These are phyloP conservation scores for Serendipita sp. DNA, from an alignment of 768 basidiomycete genomes.

Conservation along the genomic window DNA sequence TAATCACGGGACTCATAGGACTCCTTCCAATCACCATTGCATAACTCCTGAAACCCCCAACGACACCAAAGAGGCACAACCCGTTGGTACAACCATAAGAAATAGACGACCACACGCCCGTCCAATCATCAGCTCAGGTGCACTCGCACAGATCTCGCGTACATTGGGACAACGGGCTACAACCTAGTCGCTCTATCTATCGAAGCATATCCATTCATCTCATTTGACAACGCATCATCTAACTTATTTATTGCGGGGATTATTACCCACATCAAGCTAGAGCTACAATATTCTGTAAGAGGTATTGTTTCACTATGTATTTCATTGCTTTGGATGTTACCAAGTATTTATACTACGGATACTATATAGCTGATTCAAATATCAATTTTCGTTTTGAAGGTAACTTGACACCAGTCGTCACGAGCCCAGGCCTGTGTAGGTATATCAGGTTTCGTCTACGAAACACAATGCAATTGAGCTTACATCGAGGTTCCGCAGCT, in stretches of 20 bases:
- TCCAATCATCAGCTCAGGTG: neutral
- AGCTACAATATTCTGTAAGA: neutral
- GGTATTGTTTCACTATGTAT: neutral
- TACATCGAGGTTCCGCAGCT: slow-evolving; percentile 91
- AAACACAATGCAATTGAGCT: slow-evolving; percentile 14
- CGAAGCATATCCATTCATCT: no score
- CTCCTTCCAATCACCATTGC: neutral
- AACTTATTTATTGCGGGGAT: neutral
- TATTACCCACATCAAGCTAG: neutral
- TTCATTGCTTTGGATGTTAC: neutral
- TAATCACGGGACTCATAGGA: neutral
- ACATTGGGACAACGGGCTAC: neutral
- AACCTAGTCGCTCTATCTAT: neutral
- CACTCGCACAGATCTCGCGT: neutral
- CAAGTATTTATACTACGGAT: neutral
- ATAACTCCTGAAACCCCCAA: neutral
- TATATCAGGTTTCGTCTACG: neutral
- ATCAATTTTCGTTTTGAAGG: slow-evolving; percentile 19
- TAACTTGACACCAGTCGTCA: slow-evolving; percentile 21
- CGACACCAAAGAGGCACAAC: neutral
- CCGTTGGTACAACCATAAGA: neutral
- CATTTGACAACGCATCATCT: neutral
- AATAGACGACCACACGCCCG: neutral
- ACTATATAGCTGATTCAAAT: slow-evolving; percentile 19
- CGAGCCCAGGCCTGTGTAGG: slow-evolving; percentile 21